phyloP scores from a whole-genome alignment of 2,329 filamentous ascomycete genomes.

The Claviceps quebecensis region DNA sequence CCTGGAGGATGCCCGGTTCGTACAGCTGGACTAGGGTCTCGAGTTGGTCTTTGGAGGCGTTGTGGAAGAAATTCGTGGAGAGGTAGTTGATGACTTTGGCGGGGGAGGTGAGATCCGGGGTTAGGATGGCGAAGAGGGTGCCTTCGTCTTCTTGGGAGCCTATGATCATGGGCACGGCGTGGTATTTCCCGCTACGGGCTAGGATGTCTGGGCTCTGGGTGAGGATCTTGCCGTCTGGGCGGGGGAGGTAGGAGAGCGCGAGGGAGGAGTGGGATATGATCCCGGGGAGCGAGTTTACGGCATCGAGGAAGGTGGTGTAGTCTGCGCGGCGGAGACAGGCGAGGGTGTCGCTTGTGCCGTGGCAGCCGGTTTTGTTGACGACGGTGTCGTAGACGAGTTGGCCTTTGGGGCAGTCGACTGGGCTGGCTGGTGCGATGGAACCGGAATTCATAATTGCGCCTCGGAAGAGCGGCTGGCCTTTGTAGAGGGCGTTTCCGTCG shows the following conservation, averaged over 20 bases:
- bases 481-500: conserved; percentile 43
- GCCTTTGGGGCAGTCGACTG: neutral
- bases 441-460: conserved; percentile 5
- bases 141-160: conserved; percentile 3
- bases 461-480: conserved; percentile 2
- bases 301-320: conserved; percentile 36
- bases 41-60: conserved; percentile 37
- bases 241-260: neutral
- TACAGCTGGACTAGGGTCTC: conserved; percentile 48
- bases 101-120: conserved; percentile 39
- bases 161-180: conserved; percentile 14
- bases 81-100: conserved; percentile 49
- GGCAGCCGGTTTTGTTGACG: neutral
- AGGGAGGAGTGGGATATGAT: neutral
- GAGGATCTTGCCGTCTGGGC: conserved; percentile 17
- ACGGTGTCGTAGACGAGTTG: conserved; percentile 1
- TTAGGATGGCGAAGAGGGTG: neutral
- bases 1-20: conserved; percentile 36
- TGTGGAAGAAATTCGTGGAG: conserved; percentile 41
- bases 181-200: conserved; percentile 43
- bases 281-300: conserved; percentile 8
- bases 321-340: conserved; percentile 25
- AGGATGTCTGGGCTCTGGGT: conserved; percentile 13
- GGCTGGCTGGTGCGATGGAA: conserved; percentile 32
- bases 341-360: conserved; percentile 25